These are phyloP conservation scores for Ceratobasidium theobromae DNA, from an alignment of 1,284 basidiomycete genomes.

Conservation along the genomic window DNA sequence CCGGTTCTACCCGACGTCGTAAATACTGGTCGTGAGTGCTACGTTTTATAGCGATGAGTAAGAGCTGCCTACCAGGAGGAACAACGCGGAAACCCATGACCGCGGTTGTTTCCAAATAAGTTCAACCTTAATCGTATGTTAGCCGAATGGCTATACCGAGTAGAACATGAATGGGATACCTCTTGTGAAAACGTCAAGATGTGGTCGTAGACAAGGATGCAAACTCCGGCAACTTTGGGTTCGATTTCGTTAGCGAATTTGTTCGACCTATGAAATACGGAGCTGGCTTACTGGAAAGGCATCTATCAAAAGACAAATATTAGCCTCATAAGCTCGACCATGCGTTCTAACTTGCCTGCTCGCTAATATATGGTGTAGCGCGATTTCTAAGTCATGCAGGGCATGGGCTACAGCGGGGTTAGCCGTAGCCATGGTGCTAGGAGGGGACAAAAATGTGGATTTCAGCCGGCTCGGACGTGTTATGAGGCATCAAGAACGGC, in stretches of 20 bases:
- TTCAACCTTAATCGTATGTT: background rate
- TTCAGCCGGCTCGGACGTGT: background rate
- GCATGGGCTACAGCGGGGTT: background rate
- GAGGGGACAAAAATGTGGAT: background rate
- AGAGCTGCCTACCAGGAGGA: conserved; percentile 1
- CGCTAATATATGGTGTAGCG: conserved; percentile 7
- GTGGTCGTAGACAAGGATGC: conserved; percentile 39
- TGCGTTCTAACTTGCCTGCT: conserved; percentile 5
- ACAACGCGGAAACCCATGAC: conserved; percentile 1
- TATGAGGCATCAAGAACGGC: conserved; percentile 6
- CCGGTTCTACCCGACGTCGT: background rate
- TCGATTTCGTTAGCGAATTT: too few species aligned
- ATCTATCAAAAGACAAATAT: too few species aligned
- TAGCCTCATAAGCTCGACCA: too few species aligned
- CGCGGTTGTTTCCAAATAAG: conserved; percentile 23
- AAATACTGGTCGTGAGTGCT: background rate
- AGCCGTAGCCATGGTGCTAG: background rate
- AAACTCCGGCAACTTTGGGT: conserved; percentile 35
- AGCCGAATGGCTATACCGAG: background rate
- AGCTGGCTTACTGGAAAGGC: conserved; percentile 13
- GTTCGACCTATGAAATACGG: too few species aligned
- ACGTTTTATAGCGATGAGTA: background rate
- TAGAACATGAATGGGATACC: conserved; percentile 22
- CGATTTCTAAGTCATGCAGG: conserved; percentile 1
- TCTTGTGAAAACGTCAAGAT: conserved; percentile 39